Evolutionary conservation across 768 basidiomycete genomes (phyloP).

Genomic region (Psilocybe tampanensis): DNA sequence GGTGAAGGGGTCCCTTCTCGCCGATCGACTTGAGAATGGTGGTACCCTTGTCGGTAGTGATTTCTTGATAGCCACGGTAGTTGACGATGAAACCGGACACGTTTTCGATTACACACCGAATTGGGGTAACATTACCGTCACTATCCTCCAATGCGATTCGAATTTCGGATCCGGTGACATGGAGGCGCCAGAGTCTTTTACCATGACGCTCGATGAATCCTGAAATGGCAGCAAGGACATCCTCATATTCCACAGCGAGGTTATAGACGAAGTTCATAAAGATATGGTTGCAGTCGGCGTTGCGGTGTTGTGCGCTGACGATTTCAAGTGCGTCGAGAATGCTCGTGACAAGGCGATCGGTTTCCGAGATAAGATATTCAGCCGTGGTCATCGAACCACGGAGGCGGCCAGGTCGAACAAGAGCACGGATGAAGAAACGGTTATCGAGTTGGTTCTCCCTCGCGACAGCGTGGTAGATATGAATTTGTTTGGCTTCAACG

Average conservation of each 20-base stretch:
- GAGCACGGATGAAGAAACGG: conserved; percentile 96
- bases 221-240: conserved; percentile 95
- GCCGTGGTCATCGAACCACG: conserved; percentile 91
- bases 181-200: conserved; percentile 96
- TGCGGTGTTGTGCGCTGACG: conserved; percentile 85
- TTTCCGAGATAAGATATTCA: conserved; percentile 99
- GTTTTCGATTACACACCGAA: conserved; percentile 98
- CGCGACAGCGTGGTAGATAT: conserved; percentile 95
- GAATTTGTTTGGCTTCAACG: conserved; percentile 96
- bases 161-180: conserved; percentile 98
- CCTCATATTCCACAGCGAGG: conserved; percentile 92
- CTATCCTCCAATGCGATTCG: conserved; percentile 92
- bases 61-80: conserved; percentile 97
- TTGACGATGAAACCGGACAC: conserved; percentile 99
- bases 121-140: conserved; percentile 93
- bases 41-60: conserved; percentile 92
- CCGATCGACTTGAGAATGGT: conserved; percentile 98
- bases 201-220: conserved; percentile 99
- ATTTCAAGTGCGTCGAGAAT: conserved; percentile 95
- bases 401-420: conserved; percentile 94
- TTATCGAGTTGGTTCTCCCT: conserved; percentile 97
- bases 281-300: conserved; percentile 97
- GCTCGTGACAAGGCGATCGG: conserved; percentile 92
- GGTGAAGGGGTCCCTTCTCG: conserved; percentile 94
- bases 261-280: conserved; percentile 99